phyloP scores from a whole-genome alignment of 441 rosid species.

The Euphorbia celastroides region DNA sequence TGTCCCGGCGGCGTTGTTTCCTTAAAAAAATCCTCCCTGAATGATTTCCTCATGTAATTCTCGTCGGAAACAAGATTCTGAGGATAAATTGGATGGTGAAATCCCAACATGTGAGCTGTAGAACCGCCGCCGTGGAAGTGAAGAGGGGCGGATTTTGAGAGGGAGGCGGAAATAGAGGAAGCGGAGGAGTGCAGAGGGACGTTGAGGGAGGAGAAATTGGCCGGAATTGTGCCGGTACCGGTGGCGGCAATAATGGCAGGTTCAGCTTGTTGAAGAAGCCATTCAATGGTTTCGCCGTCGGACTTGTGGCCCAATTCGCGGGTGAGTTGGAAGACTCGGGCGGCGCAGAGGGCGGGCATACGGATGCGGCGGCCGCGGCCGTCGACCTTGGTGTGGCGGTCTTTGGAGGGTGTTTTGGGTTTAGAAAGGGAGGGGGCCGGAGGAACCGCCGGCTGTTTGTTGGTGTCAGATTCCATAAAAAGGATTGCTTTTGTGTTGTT shows the following conservation, averaged over 20 bases:
- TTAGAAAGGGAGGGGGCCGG: conserved; percentile 32
- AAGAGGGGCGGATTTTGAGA: conserved; percentile 48
- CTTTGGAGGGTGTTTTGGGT: conserved; percentile 75
- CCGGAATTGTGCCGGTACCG: conserved; percentile 84
- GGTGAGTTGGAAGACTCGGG: conserved; percentile 81
- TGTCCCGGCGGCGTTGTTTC: conserved; percentile 28
- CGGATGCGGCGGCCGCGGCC: conserved; percentile 82
- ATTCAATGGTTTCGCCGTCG: too few species aligned
- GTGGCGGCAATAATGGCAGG: conserved; percentile 81
- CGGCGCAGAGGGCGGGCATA: conserved; percentile 96
- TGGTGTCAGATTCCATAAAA: not conserved
- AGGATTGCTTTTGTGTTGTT: too few species aligned
- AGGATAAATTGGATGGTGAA: conserved; percentile 58
- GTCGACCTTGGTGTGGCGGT: conserved; percentile 80
- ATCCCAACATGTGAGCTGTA: conserved; percentile 41
- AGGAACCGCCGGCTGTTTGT: not conserved
- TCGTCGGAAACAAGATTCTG: conserved; percentile 45
- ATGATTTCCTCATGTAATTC: conserved; percentile 35
- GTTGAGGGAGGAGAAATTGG: conserved; percentile 64
- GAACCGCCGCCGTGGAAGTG: conserved; percentile 26
- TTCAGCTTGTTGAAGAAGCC: conserved; percentile 87
- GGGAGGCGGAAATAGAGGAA: conserved; percentile 41
- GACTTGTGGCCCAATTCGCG: too few species aligned
- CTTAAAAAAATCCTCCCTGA: conserved; percentile 63
- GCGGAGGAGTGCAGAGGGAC: conserved; percentile 57